Conservation (phyloP, 768 basidiomycete species). For the Tephrocybe sp. region DNA sequence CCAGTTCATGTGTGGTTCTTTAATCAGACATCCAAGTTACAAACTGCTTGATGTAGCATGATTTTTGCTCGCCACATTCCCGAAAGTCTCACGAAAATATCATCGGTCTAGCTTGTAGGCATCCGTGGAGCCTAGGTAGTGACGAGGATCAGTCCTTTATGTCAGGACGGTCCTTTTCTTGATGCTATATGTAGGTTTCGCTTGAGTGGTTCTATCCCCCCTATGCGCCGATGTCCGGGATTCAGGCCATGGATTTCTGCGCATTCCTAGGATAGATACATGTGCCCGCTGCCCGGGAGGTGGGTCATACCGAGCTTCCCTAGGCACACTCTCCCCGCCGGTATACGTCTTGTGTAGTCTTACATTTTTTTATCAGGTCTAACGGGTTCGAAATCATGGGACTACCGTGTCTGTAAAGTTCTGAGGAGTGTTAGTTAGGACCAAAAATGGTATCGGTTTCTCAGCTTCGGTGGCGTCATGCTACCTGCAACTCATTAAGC, state of each 20-base stretch:
- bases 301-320: slow-evolving; percentile 2
- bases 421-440: background rate
- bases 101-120: background rate
- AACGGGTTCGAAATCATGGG: background rate
- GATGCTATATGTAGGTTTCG: too few relatives aligned
- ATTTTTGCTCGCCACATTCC: too few relatives aligned
- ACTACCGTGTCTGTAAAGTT: background rate
- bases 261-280: background rate
- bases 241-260: background rate
- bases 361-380: background rate
- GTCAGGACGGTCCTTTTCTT: too few relatives aligned
- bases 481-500: background rate
- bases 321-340: background rate
- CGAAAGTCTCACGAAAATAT: slow-evolving; percentile 2
- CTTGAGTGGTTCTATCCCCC: background rate
- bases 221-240: background rate
- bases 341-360: background rate
- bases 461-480: background rate
- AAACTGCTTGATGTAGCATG: background rate
- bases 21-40: background rate
- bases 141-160: too few relatives aligned
- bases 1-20: background rate
- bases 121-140: background rate
- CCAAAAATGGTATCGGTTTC: background rate
- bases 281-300: background rate